Evolutionary conservation across 257 asterid genomes (phyloP), one percentile per base, ranked within the genome.

Genomic region (Gentiana macrophylla): DNA sequence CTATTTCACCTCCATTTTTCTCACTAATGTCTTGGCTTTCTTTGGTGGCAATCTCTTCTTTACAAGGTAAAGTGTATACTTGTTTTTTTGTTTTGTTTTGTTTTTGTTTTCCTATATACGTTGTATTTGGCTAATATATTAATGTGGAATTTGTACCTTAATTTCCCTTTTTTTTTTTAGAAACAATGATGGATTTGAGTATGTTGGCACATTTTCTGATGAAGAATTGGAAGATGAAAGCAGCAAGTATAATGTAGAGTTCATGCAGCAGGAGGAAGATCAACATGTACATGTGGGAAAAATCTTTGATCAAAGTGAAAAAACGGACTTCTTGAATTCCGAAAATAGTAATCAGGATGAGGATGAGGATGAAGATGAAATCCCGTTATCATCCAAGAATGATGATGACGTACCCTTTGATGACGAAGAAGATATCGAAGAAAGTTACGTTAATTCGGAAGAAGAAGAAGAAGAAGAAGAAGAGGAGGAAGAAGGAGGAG

Each of bases 21-120:
- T 89, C 53, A 70, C 82, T 57, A 78, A 75, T 56, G 48, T 84
- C 61, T 82, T 89, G 80, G 60, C 61, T 63, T 80, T 84, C 70
- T 71, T 86, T 52, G 97, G 95, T 43, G 97, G 84, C 68, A 80
- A 79, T 61, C 85, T 84, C 4, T 82, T 84, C 60, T 70, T 73
- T 76, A 82, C 67, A 62, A 86, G 96, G 97, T 86, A 53, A 41
- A 2, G 7, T 34, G 10, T n/a, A 5, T 3, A 43, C 36, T 32
- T 12, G 7, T 13, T 13, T 43, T 37, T 32, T 34, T 8, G 32
- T 4, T 13, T 38, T 56, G 4, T 10, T 37, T 2, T 4, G 9
- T 51, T 9, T 32, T 0, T 32, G 6, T 11, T 36, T 35, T 24
- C 24, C 24, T 33, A n/a, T 10, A 35, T n/a, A 24, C 0, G 2